Conservation (phyloP, 805 yeast genomes). For the Saccharomycopsis selenospora region DNA sequence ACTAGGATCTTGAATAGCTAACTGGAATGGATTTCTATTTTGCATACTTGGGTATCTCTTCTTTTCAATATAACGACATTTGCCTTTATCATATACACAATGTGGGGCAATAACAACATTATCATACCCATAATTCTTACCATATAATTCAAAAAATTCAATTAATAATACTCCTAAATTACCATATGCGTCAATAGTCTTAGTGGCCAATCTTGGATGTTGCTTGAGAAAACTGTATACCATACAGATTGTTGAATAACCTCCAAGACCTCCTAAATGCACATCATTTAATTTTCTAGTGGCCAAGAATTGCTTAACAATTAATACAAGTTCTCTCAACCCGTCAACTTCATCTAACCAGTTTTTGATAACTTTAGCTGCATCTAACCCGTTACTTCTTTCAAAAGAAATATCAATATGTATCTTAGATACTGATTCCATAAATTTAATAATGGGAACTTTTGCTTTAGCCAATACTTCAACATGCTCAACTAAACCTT, state of each 20-base stretch:
- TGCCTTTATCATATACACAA: constrained; percentile 40
- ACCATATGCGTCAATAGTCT: constrained; percentile 56
- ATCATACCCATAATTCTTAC: constrained; percentile 82
- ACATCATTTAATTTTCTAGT: constrained; percentile 77
- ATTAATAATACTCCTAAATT: constrained; percentile 81
- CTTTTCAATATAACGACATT: constrained; percentile 55
- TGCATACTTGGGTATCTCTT: constrained; percentile 43
- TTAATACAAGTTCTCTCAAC: constrained; percentile 69
- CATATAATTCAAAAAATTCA: constrained; percentile 90
- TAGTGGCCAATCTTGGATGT: constrained; percentile 71
- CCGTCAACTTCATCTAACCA: constrained; percentile 78
- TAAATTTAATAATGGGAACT: constrained; percentile 90
- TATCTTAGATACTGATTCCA: constrained; percentile 61
- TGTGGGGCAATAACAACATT: constrained; percentile 59
- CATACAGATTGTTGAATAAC: constrained; percentile 85
- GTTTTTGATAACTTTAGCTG: constrained; percentile 66
- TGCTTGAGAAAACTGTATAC: constrained; percentile 68
- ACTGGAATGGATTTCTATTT: constrained; percentile 49
- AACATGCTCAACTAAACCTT: constrained; percentile 58
- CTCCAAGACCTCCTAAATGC: constrained; percentile 91
- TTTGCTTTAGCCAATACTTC: constrained; percentile 86
- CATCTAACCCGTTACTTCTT: constrained; percentile 70
- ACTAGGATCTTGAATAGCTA: constrained; percentile 85
- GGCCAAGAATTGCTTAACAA: constrained; percentile 77
- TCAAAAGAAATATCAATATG: constrained; percentile 90